Evolutionary conservation across 106 monocot genomes (phyloP).

Genomic region (Hemerocallis citrina): DNA sequence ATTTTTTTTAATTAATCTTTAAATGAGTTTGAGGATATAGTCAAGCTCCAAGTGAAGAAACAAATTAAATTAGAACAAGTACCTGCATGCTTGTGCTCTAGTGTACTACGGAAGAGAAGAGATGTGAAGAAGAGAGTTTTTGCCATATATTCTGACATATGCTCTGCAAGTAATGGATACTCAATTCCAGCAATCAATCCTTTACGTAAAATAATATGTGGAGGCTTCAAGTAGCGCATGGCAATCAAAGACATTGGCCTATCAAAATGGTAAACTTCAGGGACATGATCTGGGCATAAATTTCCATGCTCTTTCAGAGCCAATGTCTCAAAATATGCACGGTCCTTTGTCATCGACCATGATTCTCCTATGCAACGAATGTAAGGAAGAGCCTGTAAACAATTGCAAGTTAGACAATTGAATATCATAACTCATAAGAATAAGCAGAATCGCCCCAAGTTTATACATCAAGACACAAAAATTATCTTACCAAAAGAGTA

Average conservation of each 20-base stretch:
- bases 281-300: conserved; percentile 72
- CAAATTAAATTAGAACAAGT: no score
- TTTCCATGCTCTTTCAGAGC: conserved; percentile 68
- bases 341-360: conserved; percentile 90
- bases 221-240: conserved; percentile 89
- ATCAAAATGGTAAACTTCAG: conserved; percentile 95
- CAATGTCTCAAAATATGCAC: conserved; percentile 79
- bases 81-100: conserved; percentile 74
- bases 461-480: no score
- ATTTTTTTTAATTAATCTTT: no score
- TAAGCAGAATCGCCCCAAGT: no score
- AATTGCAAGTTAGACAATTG: no score
- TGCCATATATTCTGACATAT: conserved; percentile 90
- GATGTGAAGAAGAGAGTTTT: conserved; percentile 94
- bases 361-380: conserved; percentile 92
- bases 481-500: no score
- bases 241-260: conserved; percentile 74
- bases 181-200: conserved; percentile 88
- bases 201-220: conserved; percentile 93
- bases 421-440: no score
- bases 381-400: conserved; percentile 79
- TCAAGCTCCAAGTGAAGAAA: no score
- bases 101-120: conserved; percentile 55
- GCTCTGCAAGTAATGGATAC: conserved; percentile 86
- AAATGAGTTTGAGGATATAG: no score